Conservation (phyloP, 129 eudicot species). For the Sambucus nigra region DNA sequence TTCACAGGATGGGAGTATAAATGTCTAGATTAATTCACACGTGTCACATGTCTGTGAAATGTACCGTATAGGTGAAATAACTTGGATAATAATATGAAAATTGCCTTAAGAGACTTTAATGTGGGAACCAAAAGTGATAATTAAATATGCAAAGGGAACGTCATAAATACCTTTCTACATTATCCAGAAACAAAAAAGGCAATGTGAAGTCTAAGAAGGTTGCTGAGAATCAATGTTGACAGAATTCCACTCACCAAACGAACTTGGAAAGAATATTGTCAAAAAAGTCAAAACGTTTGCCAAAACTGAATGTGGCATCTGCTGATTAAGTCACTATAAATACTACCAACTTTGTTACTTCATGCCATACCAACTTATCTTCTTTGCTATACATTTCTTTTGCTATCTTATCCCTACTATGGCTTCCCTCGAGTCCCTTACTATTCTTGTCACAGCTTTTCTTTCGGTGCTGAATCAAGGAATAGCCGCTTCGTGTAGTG, state of each 20-base stretch:
- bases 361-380: conserved; percentile 33
- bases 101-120: conserved; percentile 4
- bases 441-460: conserved; percentile 24
- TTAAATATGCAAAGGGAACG: conserved; percentile 19
- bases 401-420: conserved; percentile 16
- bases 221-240: conserved; percentile 9
- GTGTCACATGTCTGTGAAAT: no score
- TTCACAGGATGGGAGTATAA: no score
- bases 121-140: conserved; percentile 17
- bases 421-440: conserved; percentile 27
- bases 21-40: no score
- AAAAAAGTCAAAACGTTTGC: conserved; percentile 14
- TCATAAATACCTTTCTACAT: conserved; percentile 8
- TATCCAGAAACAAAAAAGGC: conserved; percentile 9
- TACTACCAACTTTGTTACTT: conserved; percentile 20
- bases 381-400: conserved; percentile 5
- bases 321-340: conserved; percentile 29
- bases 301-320: conserved; percentile 12
- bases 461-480: conserved; percentile 26
- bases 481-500: conserved; percentile 32
- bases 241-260: conserved; percentile 8
- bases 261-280: conserved; percentile 22
- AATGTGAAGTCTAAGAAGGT: conserved; percentile 15
- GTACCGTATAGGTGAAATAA: no score
- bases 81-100: no score